phyloP scores from a whole-genome alignment of 768 basidiomycete genomes.

The Pleurotus salmoneostramineus region DNA sequence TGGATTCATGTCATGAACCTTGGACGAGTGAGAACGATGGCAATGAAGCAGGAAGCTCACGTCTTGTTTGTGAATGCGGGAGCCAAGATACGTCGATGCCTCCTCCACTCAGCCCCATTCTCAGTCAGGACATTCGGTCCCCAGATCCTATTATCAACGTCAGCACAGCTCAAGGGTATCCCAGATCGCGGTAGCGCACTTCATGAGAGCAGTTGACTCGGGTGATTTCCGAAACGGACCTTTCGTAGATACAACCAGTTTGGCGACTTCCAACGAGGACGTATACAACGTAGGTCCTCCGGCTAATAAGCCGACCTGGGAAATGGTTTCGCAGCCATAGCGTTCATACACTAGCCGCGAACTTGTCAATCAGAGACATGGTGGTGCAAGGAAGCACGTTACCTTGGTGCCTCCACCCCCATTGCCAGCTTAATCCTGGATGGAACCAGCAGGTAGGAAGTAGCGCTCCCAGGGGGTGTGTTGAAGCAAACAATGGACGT shows the following conservation, averaged over 20 bases:
- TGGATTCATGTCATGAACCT: background rate
- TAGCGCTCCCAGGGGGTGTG: conserved; percentile 28
- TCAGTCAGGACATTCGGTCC: conserved; percentile 24
- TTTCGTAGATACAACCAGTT: conserved; percentile 37
- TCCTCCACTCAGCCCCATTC: conserved; percentile 26
- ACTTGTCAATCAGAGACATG: background rate
- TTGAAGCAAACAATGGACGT: conserved; percentile 15
- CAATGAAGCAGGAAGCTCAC: conserved; percentile 9
- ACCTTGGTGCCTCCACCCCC: conserved; percentile 31
- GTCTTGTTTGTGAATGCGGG: conserved; percentile 25
- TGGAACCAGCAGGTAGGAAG: conserved; percentile 41
- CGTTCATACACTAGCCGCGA: background rate
- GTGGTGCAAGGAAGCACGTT: background rate
- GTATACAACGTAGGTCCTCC: conserved; percentile 35
- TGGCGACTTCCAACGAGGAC: conserved; percentile 41
- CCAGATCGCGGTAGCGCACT: conserved; percentile 21
- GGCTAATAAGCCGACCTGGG: conserved; percentile 32
- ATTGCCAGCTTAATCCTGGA: conserved; percentile 29
- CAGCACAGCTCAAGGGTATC: background rate
- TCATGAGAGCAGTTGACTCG: conserved; percentile 21
- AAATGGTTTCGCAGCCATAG: conserved; percentile 33
- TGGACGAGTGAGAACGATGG: background rate
- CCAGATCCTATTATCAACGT: conserved; percentile 14
- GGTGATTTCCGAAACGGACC: conserved; percentile 36
- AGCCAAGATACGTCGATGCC: conserved; percentile 26